These are phyloP conservation scores for Juglanconis juglandina DNA, from an alignment of 2,329 filamentous ascomycete species.

Conservation along the genomic window DNA sequence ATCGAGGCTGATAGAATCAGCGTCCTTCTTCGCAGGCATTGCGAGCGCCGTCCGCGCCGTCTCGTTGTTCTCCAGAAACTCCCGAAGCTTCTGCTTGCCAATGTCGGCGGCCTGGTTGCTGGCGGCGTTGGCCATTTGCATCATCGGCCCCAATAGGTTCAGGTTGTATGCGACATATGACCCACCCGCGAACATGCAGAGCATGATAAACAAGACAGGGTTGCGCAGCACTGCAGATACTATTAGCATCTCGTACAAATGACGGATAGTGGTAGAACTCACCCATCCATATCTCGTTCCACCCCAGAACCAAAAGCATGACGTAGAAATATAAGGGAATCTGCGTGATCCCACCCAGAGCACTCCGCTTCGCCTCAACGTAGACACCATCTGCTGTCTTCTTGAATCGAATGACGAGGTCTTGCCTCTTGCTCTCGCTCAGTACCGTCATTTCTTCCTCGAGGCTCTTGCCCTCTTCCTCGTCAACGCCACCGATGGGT, in stretches of 20 bases:
- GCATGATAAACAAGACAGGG: constrained; percentile 85
- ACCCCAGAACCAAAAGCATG: constrained; percentile 84
- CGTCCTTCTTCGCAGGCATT: constrained; percentile 56
- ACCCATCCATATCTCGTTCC: constrained; percentile 97
- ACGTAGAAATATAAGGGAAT: constrained; percentile 94
- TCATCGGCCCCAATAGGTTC: constrained; percentile 92
- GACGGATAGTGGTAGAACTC: constrained; percentile 37
- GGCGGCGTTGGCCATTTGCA: constrained; percentile 91
- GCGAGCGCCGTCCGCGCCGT: constrained; percentile 78
- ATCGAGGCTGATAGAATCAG: constrained; percentile 54
- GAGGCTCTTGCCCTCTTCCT: constrained; percentile 88
- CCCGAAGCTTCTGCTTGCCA: constrained; percentile 83
- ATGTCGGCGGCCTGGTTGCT: constrained; percentile 83
- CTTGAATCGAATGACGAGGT: constrained; percentile 92
- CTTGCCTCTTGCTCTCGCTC: constrained; percentile 82
- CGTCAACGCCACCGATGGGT: constrained; percentile 90
- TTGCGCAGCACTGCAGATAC: constrained; percentile 74
- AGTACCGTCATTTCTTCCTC: constrained; percentile 97
- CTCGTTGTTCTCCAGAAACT: constrained; percentile 86
- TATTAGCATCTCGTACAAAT: constrained; percentile 16
- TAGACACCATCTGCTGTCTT: constrained; percentile 98
- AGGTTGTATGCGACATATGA: constrained; percentile 90
- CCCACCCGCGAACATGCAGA: constrained; percentile 71
- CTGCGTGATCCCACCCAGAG: constrained; percentile 91
- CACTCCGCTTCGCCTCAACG: constrained; percentile 94